phyloP scores from a whole-genome alignment of 2,329 filamentous ascomycete species.

The Endoconidiophora laricicola region DNA sequence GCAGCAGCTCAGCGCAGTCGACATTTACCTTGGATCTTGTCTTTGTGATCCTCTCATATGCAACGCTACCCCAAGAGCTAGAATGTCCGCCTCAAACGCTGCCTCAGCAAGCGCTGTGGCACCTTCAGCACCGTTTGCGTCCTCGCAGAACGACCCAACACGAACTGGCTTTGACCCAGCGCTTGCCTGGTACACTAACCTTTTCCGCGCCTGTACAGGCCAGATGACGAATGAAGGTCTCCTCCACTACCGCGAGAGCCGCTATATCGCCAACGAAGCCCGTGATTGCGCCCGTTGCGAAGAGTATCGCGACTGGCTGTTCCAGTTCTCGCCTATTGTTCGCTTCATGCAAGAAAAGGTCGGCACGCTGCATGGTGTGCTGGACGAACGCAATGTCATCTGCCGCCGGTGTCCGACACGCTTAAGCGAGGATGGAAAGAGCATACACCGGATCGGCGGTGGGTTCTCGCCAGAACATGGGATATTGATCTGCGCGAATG shows the following conservation, averaged over 20 bases:
- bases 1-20: no score
- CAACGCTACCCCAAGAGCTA: neutral
- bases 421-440: conserved; percentile 34
- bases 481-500: conserved; percentile 85
- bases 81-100: conserved; percentile 4
- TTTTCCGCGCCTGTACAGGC: conserved; percentile 68
- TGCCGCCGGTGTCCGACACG: conserved; percentile 60
- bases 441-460: conserved; percentile 50
- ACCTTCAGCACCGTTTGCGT: conserved; percentile 14
- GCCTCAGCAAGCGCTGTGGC: conserved; percentile 1
- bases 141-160: conserved; percentile 40
- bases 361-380: conserved; percentile 55
- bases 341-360: conserved; percentile 78
- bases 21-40: no score
- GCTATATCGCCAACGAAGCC: conserved; percentile 59
- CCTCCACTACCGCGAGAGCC: conserved; percentile 61
- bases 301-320: conserved; percentile 63
- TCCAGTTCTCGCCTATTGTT: conserved; percentile 71
- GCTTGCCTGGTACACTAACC: conserved; percentile 57
- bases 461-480: conserved; percentile 79
- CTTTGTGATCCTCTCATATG: no score
- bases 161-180: conserved; percentile 47
- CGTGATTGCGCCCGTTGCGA: conserved; percentile 71
- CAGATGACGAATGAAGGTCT: conserved; percentile 51
- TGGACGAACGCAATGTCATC: conserved; percentile 59